A percentile compares a stretch with the other conserved stretches of the same genome.
phyloP scores from a whole-genome alignment of 441 rosid species.

The Pelargonium myrrhifolium region DNA sequence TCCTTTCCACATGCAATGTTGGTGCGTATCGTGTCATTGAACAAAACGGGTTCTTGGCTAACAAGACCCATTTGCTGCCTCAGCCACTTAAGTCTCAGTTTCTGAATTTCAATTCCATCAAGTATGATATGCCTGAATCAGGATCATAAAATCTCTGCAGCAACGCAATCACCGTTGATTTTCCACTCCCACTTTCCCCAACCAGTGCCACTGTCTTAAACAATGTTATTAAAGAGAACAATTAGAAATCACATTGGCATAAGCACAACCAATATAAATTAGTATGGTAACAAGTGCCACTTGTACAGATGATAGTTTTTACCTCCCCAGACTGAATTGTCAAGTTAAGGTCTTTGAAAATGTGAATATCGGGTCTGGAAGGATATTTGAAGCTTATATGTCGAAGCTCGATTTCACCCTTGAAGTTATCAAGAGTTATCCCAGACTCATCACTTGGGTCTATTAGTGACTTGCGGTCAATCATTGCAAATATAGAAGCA shows the following conservation, averaged over 20 bases:
- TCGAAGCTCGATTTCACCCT: constrained; percentile 43
- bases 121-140: constrained; percentile 62
- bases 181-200: constrained; percentile 86
- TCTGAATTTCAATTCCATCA: constrained; percentile 55
- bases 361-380: constrained; percentile 48
- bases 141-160: constrained; percentile 76
- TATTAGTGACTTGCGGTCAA: constrained; percentile 46
- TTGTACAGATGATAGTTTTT: too few species aligned
- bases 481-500: constrained; percentile 53
- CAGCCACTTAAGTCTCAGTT: constrained; percentile 54
- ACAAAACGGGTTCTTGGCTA: constrained; percentile 70
- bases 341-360: constrained; percentile 41
- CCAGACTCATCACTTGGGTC: constrained; percentile 52
- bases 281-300: too few species aligned
- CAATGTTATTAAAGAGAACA: too few species aligned
- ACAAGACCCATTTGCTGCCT: constrained; percentile 77
- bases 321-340: too few species aligned
- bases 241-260: too few species aligned
- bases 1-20: constrained; percentile 72
- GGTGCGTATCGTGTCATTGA: constrained; percentile 62
- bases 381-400: constrained; percentile 59
- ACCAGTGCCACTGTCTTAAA: constrained; percentile 80
- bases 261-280: too few species aligned
- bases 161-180: constrained; percentile 60
- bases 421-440: constrained; percentile 27